Evolutionary conservation across 1,139 yeast genomes (phyloP), one percentile per base, ranked within the genome.

Genomic region (Groenewaldozyma auringiensis): DNA sequence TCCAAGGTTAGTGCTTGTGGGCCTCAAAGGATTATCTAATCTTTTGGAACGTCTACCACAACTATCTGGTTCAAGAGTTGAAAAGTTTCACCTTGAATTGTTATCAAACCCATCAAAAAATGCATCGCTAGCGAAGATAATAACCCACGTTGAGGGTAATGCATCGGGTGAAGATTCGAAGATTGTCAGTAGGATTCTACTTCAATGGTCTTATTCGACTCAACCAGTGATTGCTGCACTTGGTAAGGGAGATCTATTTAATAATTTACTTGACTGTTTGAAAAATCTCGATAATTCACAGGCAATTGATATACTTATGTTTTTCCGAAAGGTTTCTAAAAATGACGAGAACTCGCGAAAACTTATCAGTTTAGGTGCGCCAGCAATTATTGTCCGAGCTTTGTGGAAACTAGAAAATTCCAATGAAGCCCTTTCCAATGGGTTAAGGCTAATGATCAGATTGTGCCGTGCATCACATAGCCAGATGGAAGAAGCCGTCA

Each of bases 321-420:
- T 65, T 43, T 49, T 66, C 43, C 59, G 59, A 36, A 62, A 61
- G 29, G 40, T 66, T 38, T 57, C 67, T 11, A 35, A 14, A 21
- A 35, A 13, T 16, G 45, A 37, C 2, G 51, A 54, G 3, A 54
- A 58, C 18, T 48, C 59, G 25, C 50, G 50, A 4, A 43, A 53
- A 9, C 45, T 65, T 38, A 62, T 61, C 41, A 57, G 58, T 20
- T 54, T 63, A 9, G 17, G 29, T 6, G 29, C 29, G 11, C 29
- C 29, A 25, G 29, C 29, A 25, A 25, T 25, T 25, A 11, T 25
- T 25, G 29, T 25, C 11, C 6, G 29, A 25, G 11, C 29, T 25
- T 25, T 25, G 11, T 25, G 29, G 29, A 25, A 25, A 25, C 11
- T 6, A 6, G 9, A 25, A 25, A 25, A 11, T 25, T 25, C 29